Percentiles rank a stretch among this genome's conserved stretches.
These are phyloP conservation scores for Stylosanthes scabra DNA, from an alignment of 331 rosid genomes.

Conservation along the genomic window DNA sequence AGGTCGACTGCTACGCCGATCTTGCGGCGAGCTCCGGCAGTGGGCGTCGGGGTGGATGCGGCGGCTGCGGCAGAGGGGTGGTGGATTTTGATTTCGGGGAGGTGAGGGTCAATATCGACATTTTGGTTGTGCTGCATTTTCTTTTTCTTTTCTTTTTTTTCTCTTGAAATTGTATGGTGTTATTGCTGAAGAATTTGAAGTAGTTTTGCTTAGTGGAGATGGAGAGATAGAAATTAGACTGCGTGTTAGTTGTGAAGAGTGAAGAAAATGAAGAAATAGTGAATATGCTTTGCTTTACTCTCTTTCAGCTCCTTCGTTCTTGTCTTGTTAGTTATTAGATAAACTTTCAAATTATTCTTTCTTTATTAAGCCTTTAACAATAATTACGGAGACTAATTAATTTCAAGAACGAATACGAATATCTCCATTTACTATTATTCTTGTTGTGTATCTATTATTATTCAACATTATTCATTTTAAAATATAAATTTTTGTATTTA, in stretches of 20 bases:
- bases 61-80: constrained; percentile 61
- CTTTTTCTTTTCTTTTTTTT: background rate
- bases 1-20: constrained; percentile 85
- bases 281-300: background rate
- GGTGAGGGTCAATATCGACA: constrained; percentile 66
- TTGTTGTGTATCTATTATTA: too few relatives aligned
- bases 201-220: background rate
- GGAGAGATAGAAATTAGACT: background rate
- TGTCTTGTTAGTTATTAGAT: too few relatives aligned
- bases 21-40: constrained; percentile 85
- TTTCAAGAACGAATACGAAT: too few relatives aligned
- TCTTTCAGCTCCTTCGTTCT: too few relatives aligned
- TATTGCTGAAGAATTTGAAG: background rate
- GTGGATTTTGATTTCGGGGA: constrained; percentile 73
- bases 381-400: too few relatives aligned
- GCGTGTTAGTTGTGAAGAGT: background rate
- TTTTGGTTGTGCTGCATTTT: constrained; percentile 52
- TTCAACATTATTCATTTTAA: too few relatives aligned
- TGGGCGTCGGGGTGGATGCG: constrained; percentile 74
- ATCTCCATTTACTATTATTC: too few relatives aligned
- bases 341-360: too few relatives aligned
- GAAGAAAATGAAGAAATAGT: background rate
- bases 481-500: too few relatives aligned
- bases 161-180: constrained; percentile 8
- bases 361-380: too few relatives aligned